Evolutionary conservation across 768 basidiomycete genomes (phyloP).

Genomic region (Astraeus odoratus): DNA sequence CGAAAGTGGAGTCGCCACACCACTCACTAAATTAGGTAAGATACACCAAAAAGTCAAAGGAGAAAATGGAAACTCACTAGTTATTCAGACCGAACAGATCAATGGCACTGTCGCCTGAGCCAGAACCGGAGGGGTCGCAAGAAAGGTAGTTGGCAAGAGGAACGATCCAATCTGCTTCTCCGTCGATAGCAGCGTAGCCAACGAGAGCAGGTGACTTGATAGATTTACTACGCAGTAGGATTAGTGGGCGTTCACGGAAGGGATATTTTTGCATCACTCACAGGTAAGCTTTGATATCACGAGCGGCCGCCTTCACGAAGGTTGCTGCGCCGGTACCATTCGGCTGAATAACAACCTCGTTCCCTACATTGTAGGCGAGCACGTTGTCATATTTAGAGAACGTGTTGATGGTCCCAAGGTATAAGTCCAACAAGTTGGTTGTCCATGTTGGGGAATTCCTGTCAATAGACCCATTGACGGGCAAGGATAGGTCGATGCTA

Average conservation of each 20-base stretch:
- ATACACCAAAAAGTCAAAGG: conserved; percentile 3
- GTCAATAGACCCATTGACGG: conserved; percentile 81
- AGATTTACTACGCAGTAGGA: conserved; percentile 39
- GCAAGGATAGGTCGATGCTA: conserved; percentile 83
- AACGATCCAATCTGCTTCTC: conserved; percentile 50
- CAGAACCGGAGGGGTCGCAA: conserved; percentile 53
- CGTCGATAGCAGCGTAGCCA: conserved; percentile 84
- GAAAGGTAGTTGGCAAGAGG: conserved; percentile 73
- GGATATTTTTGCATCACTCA: conserved; percentile 28
- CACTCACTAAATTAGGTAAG: conserved; percentile 50
- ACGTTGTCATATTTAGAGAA: conserved; percentile 89
- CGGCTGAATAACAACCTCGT: conserved; percentile 59
- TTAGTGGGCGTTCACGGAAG: neutral
- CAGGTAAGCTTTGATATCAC: conserved; percentile 84
- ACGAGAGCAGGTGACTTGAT: conserved; percentile 62
- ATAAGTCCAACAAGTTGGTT: conserved; percentile 72
- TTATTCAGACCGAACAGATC: conserved; percentile 87
- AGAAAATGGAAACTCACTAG: conserved; percentile 47
- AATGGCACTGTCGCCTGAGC: conserved; percentile 56
- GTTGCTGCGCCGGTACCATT: conserved; percentile 59
- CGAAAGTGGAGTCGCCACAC: conserved; percentile 66
- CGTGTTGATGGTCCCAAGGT: conserved; percentile 67
- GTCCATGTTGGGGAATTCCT: conserved; percentile 70
- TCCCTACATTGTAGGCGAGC: conserved; percentile 84
- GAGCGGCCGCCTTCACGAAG: conserved; percentile 86